Evolutionary conservation across 306 rosid species (phyloP).

Genomic region (Prunus davidiana): DNA sequence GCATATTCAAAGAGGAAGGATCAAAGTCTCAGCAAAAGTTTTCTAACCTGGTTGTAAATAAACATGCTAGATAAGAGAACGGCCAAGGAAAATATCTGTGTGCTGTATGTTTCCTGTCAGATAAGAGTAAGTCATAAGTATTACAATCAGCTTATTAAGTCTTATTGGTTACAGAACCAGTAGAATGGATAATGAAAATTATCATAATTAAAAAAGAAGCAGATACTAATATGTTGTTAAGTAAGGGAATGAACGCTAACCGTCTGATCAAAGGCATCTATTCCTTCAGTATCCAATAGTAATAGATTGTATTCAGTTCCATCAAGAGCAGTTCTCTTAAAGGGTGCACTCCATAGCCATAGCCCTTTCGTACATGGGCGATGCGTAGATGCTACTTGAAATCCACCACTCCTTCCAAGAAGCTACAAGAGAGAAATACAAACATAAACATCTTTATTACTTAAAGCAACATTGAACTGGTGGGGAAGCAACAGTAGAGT

Average conservation of each 20-base stretch:
- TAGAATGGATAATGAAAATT: background rate
- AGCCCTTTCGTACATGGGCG: constrained; percentile 95
- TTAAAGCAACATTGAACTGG: background rate
- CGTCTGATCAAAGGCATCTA: constrained; percentile 95
- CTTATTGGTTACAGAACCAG: background rate
- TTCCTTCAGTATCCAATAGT: constrained; percentile 89
- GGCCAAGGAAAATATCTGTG: constrained; percentile 90
- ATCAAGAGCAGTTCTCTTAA: constrained; percentile 89
- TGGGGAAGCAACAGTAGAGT: background rate
- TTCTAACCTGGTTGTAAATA: constrained; percentile 85
- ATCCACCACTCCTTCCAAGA: constrained; percentile 88
- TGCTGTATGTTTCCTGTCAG: constrained; percentile 87
- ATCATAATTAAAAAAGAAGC: background rate
- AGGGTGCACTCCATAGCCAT: constrained; percentile 93
- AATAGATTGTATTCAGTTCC: constrained; percentile 88
- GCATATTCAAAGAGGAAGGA: constrained; percentile 4
- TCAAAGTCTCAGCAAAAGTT: background rate
- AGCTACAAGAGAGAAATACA: constrained; percentile 49
- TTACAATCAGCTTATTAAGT: background rate
- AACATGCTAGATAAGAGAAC: constrained; percentile 96
- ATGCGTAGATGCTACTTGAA: constrained; percentile 90
- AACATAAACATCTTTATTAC: background rate
- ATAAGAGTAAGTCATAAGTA: background rate
- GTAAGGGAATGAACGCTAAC: constrained; percentile 36
- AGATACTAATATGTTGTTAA: background rate